Evolutionary conservation across 805 yeast genomes (phyloP), one percentile per base, ranked within the genome.

Genomic region (Myxozyma sirexii): DNA sequence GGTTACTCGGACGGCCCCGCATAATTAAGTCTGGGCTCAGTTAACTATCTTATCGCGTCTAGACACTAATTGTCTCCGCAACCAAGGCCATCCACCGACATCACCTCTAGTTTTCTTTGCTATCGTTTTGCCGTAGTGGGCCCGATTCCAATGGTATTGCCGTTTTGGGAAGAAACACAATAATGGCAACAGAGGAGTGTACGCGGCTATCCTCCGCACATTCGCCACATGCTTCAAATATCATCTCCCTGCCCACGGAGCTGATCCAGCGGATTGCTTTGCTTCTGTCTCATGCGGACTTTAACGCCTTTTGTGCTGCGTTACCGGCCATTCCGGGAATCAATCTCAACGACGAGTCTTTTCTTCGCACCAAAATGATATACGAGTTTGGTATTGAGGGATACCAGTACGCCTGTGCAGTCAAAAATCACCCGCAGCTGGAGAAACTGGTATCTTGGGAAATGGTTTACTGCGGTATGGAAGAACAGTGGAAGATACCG

Each of bases 311-410:
- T 15, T 43, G 53, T 12, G 17, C 13, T 4, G 42, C 53, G 4
- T 13, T 48, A 15, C 44, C 43, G 33, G 4, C 31, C 0, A 4
- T 48, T 12, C 21, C 53, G 3, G 53, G 43, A 15, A 33, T 48
- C 10, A 43, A 48, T 2, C 21, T 48, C 19, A 48, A 37, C 31
- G 43, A 48, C 27, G 53, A 48, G 13, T 19, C 44, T 19, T 48
- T 48, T n/a, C 24, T 48, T 35, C 53, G 53, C 19, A 48, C 43
- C 8, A 48, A 48, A 24, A 13, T 35, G 53, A 48, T 48, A 15
- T 48, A 48, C 21, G 53, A 48, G 43, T 48, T 48, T 37, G 53
- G 53, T 8, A 19, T 48, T 19, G 53, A 48, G 37, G 53, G 53
- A n/a, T 48, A 48, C n/a, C 53, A 37, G 5, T 47, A 47, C 41